Percentiles rank a stretch among this genome's conserved stretches.
Conservation (phyloP, 2,329 filamentous ascomycete species). For the Phoma herbarum region DNA sequence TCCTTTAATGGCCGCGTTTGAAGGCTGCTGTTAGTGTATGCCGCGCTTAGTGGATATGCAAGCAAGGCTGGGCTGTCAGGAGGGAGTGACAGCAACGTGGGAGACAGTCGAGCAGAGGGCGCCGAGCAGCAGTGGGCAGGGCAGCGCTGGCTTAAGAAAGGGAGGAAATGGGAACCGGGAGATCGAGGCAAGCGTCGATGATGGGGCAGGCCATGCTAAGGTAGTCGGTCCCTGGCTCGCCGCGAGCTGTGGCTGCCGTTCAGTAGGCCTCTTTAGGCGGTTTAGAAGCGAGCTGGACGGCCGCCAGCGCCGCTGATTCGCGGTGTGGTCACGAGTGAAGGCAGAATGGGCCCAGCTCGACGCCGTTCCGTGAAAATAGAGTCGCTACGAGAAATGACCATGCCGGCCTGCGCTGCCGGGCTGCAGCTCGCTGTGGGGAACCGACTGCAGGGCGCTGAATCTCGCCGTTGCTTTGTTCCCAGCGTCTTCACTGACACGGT, state of each 20-base stretch:
- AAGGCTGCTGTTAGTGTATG: constrained; percentile 28
- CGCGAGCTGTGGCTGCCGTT: constrained; percentile 18
- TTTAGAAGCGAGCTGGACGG: constrained; percentile 7
- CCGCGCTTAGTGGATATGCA: constrained; percentile 26
- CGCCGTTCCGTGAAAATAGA: constrained; percentile 3
- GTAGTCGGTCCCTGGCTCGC: constrained; percentile 16
- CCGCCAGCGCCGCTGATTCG: constrained; percentile 16
- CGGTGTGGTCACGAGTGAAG: constrained; percentile 14
- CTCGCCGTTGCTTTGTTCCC: constrained; percentile 9
- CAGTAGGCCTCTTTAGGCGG: constrained; percentile 8
- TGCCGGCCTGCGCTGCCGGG: constrained; percentile 12
- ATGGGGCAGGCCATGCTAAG: constrained; percentile 19
- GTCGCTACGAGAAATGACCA: background rate
- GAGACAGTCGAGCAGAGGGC: constrained; percentile 9
- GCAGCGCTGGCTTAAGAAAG: constrained; percentile 18
- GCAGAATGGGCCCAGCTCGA: background rate
- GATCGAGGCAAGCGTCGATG: constrained; percentile 21
- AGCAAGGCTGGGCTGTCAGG: constrained; percentile 17
- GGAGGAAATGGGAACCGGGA: constrained; percentile 11
- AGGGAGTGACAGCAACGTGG: constrained; percentile 16
- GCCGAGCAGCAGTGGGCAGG: constrained; percentile 2
- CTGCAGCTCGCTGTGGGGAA: constrained; percentile 35
- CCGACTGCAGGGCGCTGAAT: constrained; percentile 16
- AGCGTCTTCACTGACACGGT: constrained; percentile 2
- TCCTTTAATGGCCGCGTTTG: constrained; percentile 27